phyloP scores from a whole-genome alignment of 176 grass and related monocot genomes.

The Hyparrhenia diplandra region DNA sequence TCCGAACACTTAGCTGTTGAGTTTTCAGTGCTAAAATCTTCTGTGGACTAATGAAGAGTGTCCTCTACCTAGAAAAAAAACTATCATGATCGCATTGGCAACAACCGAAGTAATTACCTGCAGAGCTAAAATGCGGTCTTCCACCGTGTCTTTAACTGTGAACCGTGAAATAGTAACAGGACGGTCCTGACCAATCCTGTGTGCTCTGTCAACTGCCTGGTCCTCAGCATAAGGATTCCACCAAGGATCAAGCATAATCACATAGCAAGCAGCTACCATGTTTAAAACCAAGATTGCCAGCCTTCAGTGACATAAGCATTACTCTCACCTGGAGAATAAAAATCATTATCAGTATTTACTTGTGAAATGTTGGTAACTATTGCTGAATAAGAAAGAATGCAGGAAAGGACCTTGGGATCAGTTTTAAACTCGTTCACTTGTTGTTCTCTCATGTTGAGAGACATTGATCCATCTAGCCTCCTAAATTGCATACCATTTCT shows the following conservation, averaged over 20 bases:
- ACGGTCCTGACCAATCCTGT: slow-evolving; percentile 75
- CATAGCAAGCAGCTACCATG: slow-evolving; percentile 73
- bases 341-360: background rate
- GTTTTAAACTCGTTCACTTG: slow-evolving; percentile 74
- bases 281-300: slow-evolving; percentile 81
- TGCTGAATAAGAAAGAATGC: background rate
- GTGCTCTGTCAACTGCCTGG: slow-evolving; percentile 72
- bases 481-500: slow-evolving; percentile 58
- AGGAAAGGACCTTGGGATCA: slow-evolving; percentile 53
- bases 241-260: slow-evolving; percentile 88
- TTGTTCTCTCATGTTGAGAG: slow-evolving; percentile 52
- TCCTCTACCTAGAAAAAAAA: background rate
- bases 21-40: background rate
- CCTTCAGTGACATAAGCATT: slow-evolving; percentile 87
- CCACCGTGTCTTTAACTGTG: slow-evolving; percentile 62
- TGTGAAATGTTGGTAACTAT: background rate
- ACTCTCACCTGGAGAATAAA: slow-evolving; percentile 60
- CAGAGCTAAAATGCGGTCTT: slow-evolving; percentile 78
- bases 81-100: background rate
- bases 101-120: slow-evolving; percentile 41
- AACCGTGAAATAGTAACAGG: slow-evolving; percentile 66
- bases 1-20: background rate
- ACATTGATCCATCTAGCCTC: slow-evolving; percentile 81
- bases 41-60: background rate
- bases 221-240: slow-evolving; percentile 85